Evolutionary conservation across 208 protist species (phyloP), one percentile per base, ranked within the genome.

Genomic region (Tetramitus jugosus): DNA sequence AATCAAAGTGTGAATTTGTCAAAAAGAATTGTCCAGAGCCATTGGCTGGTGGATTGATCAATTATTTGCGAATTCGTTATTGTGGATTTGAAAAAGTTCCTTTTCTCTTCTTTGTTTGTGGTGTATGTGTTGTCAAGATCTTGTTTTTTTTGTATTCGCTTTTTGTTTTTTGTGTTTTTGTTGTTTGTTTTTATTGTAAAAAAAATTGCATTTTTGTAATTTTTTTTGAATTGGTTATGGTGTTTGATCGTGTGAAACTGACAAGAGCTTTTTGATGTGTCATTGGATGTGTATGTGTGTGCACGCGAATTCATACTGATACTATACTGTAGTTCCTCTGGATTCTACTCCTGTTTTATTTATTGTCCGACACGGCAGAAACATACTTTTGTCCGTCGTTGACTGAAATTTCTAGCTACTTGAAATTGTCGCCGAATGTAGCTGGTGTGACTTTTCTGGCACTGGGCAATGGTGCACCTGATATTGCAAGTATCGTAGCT

Each of bases 371-470:
- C 23, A 74, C 67, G 8, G 67, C 67, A 39, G 39, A 49, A 53
- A 43, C 8, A 14, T 46, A 53, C 26, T 74, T 74, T 52, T 49
- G 39, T 49, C 67, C 67, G 20, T 20, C 42, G 17, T 39, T 74
- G 35, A 53, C 42, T 53, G 42, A 49, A 49, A 74, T 74, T 74
- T 74, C 42, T 26, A 45, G 42, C 6, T n/a, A n/a, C 37, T 74
- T 74, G 26, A 74, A 31, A 53, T 53, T 74, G n/a, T 39, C 42
- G 13, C 42, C 67, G 6, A 39, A 74, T 53, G 67, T 74, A 33
- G 67, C 67, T 53, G 67, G 67, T 74, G 67, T 74, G 2, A 74
- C 67, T 31, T 74, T 74, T 37, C 53, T 74, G 26, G 42, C 26
- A 20, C 37, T 74, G 7, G 67, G 67, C 35, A 74, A 74, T 53